A percentile compares a stretch with the other conserved stretches of the same genome.
Evolutionary conservation across 371 early-diverging fungal genomes (phyloP).

Genomic region (Parasitella parasitica): DNA sequence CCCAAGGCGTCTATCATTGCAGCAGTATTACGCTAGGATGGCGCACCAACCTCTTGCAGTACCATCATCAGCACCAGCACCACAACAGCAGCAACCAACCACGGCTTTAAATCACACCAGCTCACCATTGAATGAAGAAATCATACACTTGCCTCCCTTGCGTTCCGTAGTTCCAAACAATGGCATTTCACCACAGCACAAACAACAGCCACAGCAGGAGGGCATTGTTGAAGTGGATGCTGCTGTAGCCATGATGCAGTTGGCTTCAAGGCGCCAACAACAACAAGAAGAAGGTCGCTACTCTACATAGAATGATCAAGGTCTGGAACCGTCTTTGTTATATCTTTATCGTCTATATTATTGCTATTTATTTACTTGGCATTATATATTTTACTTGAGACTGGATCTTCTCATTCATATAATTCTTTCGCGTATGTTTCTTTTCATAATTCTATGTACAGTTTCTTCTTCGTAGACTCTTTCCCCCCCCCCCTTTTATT

Average conservation of each 20-base stretch:
- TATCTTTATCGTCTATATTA: neutral
- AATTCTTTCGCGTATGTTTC: neutral
- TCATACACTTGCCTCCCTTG: conserved; percentile 21
- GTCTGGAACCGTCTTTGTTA: conserved; percentile 6
- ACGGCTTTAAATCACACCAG: too few species aligned
- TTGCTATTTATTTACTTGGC: neutral
- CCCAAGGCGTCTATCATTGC: conserved; percentile 13
- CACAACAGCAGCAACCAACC: neutral
- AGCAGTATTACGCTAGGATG: neutral
- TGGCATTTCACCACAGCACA: neutral
- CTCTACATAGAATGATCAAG: neutral
- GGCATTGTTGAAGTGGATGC: conserved; percentile 21
- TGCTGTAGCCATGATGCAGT: conserved; percentile 24
- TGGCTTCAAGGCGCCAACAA: conserved; percentile 12
- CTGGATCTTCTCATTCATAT: neutral
- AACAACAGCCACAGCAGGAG: neutral
- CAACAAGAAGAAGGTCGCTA: neutral
- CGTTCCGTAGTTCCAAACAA: conserved; percentile 6
- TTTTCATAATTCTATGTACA: conserved; percentile 4
- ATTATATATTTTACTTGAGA: conserved; percentile 3
- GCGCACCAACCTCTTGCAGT: neutral
- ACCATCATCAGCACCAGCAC: neutral
- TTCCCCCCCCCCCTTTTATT: neutral
- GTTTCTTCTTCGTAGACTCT: neutral
- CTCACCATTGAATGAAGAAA: neutral